Evolutionary conservation across 2,329 filamentous ascomycete species (phyloP).

Genomic region (Claviceps monticola): DNA sequence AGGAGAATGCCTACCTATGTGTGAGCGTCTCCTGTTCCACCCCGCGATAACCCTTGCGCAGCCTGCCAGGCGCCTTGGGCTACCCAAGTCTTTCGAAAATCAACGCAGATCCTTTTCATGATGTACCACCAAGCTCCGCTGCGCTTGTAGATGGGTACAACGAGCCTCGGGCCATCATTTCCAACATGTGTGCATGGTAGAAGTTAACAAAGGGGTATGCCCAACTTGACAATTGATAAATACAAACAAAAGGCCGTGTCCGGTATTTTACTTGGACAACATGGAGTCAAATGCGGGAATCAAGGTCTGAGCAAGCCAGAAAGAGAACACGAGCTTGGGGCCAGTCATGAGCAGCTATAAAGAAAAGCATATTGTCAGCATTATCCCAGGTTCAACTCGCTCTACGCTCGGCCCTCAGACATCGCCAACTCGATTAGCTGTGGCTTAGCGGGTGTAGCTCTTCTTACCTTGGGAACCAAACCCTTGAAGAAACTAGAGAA

Average conservation of each 20-base stretch:
- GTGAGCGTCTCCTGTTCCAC: not conserved
- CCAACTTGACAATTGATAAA: not conserved
- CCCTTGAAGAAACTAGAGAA: slow-evolving; percentile 91
- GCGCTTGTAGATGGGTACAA: not conserved
- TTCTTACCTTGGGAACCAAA: slow-evolving; percentile 64
- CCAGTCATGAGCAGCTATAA: slow-evolving; percentile 85
- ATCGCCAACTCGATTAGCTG: not conserved
- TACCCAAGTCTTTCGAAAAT: not conserved
- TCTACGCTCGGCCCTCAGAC: not conserved
- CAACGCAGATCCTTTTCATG: not conserved
- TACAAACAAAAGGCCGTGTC: not conserved
- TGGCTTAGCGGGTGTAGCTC: not conserved
- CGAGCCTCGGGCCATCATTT: not conserved
- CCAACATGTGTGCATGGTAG: not conserved
- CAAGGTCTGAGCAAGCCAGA: slow-evolving; percentile 97
- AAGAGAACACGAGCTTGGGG: slow-evolving; percentile 96
- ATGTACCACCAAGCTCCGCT: not conserved
- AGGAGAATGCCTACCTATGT: not conserved
- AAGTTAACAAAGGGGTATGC: not conserved
- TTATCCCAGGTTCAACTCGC: slow-evolving; percentile 7
- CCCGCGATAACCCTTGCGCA: not conserved
- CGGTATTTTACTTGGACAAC: slow-evolving; percentile 13
- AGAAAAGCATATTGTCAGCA: not conserved
- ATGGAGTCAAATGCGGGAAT: slow-evolving; percentile 73
- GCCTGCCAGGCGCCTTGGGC: not conserved